phyloP scores from a whole-genome alignment of 2,329 filamentous ascomycete genomes.

The Monosporascus ibericus region DNA sequence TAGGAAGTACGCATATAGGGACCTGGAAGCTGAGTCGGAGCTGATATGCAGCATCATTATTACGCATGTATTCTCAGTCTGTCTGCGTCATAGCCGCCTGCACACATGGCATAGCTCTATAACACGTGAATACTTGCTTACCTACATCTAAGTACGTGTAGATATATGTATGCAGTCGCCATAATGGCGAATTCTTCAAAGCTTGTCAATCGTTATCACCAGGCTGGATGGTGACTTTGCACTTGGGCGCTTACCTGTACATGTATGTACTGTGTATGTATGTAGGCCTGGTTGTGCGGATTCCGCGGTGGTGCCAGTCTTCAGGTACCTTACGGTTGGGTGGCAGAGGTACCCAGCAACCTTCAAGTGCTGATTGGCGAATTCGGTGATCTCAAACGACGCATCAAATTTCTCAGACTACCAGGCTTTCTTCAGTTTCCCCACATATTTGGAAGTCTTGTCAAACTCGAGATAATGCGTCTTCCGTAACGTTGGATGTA shows the following conservation, averaged over 20 bases:
- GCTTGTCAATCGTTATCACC: not conserved
- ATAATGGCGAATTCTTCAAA: not conserved
- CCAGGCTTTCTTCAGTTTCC: too few relatives aligned
- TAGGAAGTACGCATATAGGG: not conserved
- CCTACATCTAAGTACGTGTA: slow-evolving; percentile 2
- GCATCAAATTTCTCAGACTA: too few relatives aligned
- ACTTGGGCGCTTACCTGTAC: not conserved
- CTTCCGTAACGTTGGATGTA: too few relatives aligned
- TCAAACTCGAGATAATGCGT: too few relatives aligned
- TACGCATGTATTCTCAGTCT: not conserved
- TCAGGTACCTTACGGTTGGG: slow-evolving; percentile 4
- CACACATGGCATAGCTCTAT: slow-evolving; percentile 6
- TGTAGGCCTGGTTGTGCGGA: too few relatives aligned
- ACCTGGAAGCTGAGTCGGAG: not conserved
- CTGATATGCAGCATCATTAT: not conserved
- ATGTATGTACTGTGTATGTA: not conserved
- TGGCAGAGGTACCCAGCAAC: not conserved
- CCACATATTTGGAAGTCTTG: too few relatives aligned
- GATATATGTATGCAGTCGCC: too few relatives aligned
- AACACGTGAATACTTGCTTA: slow-evolving; percentile 7
- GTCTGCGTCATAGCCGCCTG: not conserved
- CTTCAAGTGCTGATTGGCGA: too few relatives aligned
- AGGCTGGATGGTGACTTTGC: not conserved
- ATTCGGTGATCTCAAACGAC: too few relatives aligned
- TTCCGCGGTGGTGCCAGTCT: not conserved